Percentiles rank a stretch among this genome's conserved stretches.
Evolutionary conservation across 192 early-diverging fungal species (phyloP).

Genomic region (Diversispora epigaea): DNA sequence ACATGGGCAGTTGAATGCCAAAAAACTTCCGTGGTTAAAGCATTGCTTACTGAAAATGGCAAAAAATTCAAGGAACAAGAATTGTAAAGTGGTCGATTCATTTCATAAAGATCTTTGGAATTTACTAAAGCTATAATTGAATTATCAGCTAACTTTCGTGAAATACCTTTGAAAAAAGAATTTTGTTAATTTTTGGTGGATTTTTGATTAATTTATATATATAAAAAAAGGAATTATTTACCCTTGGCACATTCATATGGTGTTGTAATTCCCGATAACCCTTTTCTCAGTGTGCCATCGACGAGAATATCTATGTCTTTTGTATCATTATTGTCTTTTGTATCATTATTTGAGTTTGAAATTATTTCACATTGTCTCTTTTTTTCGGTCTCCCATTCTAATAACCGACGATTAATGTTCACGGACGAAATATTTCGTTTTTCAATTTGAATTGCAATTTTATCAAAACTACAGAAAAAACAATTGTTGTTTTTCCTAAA

Average conservation of each 20-base stretch:
- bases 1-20: conserved; percentile 73
- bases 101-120: conserved; percentile 48
- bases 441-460: neutral
- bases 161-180: conserved; percentile 35
- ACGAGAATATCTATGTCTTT: conserved; percentile 35
- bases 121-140: conserved; percentile 52
- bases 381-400: neutral
- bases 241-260: conserved; percentile 55
- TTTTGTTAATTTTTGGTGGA: neutral
- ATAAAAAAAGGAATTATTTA: conserved; percentile 22
- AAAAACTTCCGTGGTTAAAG: conserved; percentile 47
- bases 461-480: neutral
- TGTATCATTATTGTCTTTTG: conserved; percentile 25
- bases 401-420: neutral
- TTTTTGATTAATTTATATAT: neutral
- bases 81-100: conserved; percentile 49
- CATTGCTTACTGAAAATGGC: conserved; percentile 44
- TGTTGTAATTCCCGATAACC: conserved; percentile 36
- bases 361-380: neutral
- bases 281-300: conserved; percentile 35
- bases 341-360: neutral
- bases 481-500: neutral
- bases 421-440: neutral
- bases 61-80: conserved; percentile 45
- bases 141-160: conserved; percentile 49